These are phyloP conservation scores for Endoconidiophora laricicola DNA, from an alignment of 2,329 filamentous ascomycete genomes.

Conservation along the genomic window DNA sequence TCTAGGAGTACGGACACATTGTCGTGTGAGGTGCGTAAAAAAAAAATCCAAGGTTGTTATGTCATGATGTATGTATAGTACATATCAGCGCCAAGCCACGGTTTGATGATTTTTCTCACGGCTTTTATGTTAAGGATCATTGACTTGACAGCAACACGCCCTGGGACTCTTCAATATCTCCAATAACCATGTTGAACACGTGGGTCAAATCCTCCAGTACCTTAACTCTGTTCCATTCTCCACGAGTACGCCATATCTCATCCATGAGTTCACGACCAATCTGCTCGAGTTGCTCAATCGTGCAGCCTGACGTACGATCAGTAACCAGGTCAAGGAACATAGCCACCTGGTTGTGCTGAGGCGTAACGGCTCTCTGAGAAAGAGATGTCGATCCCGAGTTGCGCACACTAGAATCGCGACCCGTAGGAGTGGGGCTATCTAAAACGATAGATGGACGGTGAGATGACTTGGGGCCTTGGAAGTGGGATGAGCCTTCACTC, in stretches of 20 bases:
- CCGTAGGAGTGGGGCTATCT: not conserved
- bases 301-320: conserved; percentile 54
- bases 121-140: not conserved
- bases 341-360: conserved; percentile 33
- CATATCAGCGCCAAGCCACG: not conserved
- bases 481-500: conserved; percentile 28
- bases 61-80: not conserved
- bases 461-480: conserved; percentile 18
- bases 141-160: conserved; percentile 29
- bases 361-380: conserved; percentile 17
- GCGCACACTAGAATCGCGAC: not conserved
- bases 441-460: not conserved
- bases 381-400: conserved; percentile 1
- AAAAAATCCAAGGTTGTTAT: not conserved
- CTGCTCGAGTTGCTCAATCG: conserved; percentile 89
- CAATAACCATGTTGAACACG: conserved; percentile 60
- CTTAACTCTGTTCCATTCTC: conserved; percentile 67
- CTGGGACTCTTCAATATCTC: conserved; percentile 46
- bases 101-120: no score
- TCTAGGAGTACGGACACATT: not conserved
- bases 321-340: conserved; percentile 48
- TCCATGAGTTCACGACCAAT: conserved; percentile 85
- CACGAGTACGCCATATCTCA: conserved; percentile 61
- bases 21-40: not conserved
- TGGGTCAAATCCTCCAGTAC: conserved; percentile 47